Percentiles rank a stretch among this genome's conserved stretches.
phyloP scores from a whole-genome alignment of 2,329 filamentous ascomycete genomes.

The Fusarium miscanthi region DNA sequence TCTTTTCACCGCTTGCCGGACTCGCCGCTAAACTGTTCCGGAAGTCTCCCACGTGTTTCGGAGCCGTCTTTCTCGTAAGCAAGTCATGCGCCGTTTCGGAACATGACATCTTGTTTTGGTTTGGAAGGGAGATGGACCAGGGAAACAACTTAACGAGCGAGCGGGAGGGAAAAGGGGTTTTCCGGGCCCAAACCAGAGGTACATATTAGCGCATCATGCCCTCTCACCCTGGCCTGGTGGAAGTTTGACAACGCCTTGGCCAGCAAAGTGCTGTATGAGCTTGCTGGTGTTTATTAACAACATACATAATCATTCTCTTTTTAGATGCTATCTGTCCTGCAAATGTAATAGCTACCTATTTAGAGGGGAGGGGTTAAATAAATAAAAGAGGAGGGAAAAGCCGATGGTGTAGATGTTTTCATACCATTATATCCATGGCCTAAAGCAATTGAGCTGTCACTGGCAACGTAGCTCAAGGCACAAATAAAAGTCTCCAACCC shows the following conservation, averaged over 20 bases:
- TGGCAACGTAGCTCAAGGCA: neutral
- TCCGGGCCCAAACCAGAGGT: constrained; percentile 33
- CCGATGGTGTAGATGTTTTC: neutral
- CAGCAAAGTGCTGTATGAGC: constrained; percentile 8
- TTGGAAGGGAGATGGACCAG: constrained; percentile 9
- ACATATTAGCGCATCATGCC: constrained; percentile 30
- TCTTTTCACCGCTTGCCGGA: constrained; percentile 43
- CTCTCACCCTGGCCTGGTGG: constrained; percentile 5
- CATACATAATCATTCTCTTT: neutral
- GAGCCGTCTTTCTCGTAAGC: constrained; percentile 31
- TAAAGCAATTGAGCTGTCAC: neutral
- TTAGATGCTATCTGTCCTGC: neutral
- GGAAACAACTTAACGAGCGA: constrained; percentile 31
- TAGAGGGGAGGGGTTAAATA: too few species aligned
- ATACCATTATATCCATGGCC: neutral
- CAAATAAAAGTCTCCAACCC: neutral
- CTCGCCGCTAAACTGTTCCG: constrained; percentile 45
- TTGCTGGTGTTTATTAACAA: neutral
- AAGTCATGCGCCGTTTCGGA: constrained; percentile 24
- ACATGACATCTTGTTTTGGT: constrained; percentile 30
- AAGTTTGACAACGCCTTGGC: constrained; percentile 14
- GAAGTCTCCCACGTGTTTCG: constrained; percentile 46
- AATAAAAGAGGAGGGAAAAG: neutral
- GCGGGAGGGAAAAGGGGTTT: constrained; percentile 39
- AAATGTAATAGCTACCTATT: neutral